Conservation (phyloP, 306 rosid genomes). For the Vigna trinervia region DNA sequence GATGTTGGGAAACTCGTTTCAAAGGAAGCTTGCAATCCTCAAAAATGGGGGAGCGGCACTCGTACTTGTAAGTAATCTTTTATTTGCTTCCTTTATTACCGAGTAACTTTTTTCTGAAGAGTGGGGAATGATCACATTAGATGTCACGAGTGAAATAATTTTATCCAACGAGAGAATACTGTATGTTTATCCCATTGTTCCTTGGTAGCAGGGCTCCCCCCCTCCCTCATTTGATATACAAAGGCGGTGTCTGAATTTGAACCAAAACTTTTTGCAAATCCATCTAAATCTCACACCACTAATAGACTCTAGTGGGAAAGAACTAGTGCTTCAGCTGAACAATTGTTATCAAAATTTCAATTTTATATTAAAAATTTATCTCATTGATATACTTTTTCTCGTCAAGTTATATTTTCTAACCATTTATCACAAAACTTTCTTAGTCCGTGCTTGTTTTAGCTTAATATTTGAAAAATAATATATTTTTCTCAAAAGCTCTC, state of each 20-base stretch:
- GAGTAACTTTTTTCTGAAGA: conserved; percentile 21
- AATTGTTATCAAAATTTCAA: no score
- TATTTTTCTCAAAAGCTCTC: no score
- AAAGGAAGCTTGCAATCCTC: conserved; percentile 81
- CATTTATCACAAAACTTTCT: not conserved
- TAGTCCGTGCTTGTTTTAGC: not conserved
- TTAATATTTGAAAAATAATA: no score
- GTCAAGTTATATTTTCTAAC: not conserved
- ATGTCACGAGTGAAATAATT: not conserved
- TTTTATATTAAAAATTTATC: not conserved
- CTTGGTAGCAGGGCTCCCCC: not conserved
- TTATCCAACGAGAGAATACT: not conserved
- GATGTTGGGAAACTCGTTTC: conserved; percentile 98
- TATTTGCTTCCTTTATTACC: conserved; percentile 40
- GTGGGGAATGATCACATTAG: not conserved
- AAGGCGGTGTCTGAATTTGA: not conserved
- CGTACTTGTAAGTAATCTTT: conserved; percentile 67
- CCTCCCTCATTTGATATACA: not conserved
- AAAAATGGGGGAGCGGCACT: conserved; percentile 74
- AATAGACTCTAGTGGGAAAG: not conserved
- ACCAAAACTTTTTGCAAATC: not conserved
- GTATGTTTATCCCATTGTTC: not conserved
- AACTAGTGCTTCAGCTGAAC: no score
- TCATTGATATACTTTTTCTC: not conserved
- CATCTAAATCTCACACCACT: not conserved